phyloP scores from a whole-genome alignment of 1,284 basidiomycete genomes.

The Moesziomyces parantarcticus region DNA sequence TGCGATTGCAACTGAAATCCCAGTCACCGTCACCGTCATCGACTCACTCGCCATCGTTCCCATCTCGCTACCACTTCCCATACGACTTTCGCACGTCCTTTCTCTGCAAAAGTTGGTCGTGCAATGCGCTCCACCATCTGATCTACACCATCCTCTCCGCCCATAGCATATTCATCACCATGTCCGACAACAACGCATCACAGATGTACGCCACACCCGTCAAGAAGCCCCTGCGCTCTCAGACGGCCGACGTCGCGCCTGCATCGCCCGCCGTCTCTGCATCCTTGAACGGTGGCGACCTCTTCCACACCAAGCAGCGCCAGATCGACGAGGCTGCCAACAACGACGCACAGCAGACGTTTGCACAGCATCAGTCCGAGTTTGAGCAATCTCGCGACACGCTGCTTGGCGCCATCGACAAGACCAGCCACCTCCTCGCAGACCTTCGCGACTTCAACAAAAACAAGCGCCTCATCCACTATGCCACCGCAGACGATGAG shows the following conservation, averaged over 20 bases:
- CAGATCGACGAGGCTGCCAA: constrained; percentile 23
- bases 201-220: constrained; percentile 41
- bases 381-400: constrained; percentile 45
- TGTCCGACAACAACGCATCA: constrained; percentile 15
- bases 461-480: constrained; percentile 85
- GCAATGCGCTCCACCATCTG: constrained; percentile 13
- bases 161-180: constrained; percentile 1
- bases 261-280: constrained; percentile 26
- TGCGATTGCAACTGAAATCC: constrained; percentile 1
- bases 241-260: constrained; percentile 30
- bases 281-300: constrained; percentile 17
- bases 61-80: constrained; percentile 1
- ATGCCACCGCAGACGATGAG: constrained; percentile 71
- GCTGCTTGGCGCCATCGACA: constrained; percentile 74
- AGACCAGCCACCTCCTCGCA: constrained; percentile 77
- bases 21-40: neutral
- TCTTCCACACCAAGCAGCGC: constrained; percentile 32
- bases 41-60: neutral
- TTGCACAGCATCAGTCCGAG: constrained; percentile 43
- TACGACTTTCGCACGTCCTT: neutral
- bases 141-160: neutral
- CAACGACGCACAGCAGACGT: constrained; percentile 33
- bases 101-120: constrained; percentile 1
- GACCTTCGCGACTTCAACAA: constrained; percentile 85
- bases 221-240: constrained; percentile 26